A percentile compares a stretch with the other conserved stretches of the same genome.
These are phyloP conservation scores for Venturia asperata DNA, from an alignment of 2,329 filamentous ascomycete genomes.

Conservation along the genomic window DNA sequence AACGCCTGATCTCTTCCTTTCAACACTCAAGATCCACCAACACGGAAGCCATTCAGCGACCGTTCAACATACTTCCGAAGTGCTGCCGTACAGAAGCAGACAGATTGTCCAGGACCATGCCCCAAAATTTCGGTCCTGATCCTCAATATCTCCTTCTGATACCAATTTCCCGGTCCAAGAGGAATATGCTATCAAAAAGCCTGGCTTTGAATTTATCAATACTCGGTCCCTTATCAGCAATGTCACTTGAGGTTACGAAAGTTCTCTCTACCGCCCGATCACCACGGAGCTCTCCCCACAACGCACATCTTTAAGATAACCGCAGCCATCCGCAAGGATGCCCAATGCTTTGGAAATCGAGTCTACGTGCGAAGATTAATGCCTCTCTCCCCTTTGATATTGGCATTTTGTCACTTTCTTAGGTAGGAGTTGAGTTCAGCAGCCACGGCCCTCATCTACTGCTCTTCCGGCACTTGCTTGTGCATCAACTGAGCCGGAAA, in stretches of 20 bases:
- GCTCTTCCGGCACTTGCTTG: conserved; percentile 10
- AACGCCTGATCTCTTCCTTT: background rate
- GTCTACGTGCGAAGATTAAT: conserved; percentile 13
- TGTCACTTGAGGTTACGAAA: background rate
- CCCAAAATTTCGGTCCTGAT: no score
- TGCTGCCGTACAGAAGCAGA: no score
- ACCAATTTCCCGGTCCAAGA: no score
- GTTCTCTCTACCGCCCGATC: background rate
- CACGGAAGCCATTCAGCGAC: no score
- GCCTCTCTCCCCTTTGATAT: conserved; percentile 5
- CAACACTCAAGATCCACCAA: background rate
- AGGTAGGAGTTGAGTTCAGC: conserved; percentile 8
- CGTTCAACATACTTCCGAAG: no score
- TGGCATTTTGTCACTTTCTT: conserved; percentile 7
- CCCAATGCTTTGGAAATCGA: conserved; percentile 13
- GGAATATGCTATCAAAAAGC: no score
- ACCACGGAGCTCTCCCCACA: background rate
- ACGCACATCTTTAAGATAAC: conserved; percentile 15
- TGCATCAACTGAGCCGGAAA: background rate
- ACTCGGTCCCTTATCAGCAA: background rate
- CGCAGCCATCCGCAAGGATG: conserved; percentile 12
- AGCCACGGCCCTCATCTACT: conserved; percentile 1
- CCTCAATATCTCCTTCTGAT: no score
- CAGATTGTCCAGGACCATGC: no score
- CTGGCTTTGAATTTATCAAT: no score